A percentile compares a stretch with the other conserved stretches of the same genome.
These are phyloP conservation scores for Adansonia madagascariensis DNA, from an alignment of 441 rosid genomes.

Conservation along the genomic window DNA sequence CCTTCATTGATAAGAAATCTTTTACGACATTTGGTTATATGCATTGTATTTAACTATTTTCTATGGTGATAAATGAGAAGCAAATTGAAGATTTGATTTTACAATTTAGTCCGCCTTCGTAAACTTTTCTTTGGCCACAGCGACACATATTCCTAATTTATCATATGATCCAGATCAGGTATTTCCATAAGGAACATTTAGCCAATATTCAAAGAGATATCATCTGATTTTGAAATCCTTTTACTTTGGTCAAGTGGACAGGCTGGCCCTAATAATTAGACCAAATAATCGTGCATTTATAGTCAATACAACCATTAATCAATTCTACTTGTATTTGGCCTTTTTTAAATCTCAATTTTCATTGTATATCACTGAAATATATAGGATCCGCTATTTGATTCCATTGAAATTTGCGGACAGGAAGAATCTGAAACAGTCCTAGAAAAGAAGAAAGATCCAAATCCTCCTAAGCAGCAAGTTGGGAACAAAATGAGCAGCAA, in stretches of 20 bases:
- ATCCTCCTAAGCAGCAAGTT: conserved; percentile 28
- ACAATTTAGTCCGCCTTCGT: background rate
- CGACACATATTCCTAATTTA: background rate
- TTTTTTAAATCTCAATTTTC: background rate
- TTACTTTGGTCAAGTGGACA: background rate
- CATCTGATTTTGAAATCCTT: background rate
- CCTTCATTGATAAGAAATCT: background rate
- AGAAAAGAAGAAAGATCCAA: conserved; percentile 30
- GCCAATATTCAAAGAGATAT: background rate
- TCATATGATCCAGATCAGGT: background rate
- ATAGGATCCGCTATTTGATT: no score
- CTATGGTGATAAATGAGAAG: no score
- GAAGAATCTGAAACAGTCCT: conserved; percentile 24
- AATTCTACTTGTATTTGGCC: background rate
- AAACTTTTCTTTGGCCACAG: background rate
- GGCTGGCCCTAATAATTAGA: background rate
- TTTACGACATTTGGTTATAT: background rate
- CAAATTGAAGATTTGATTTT: background rate
- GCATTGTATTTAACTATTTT: background rate
- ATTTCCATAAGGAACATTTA: background rate
- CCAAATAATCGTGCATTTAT: background rate
- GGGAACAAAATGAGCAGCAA: conserved; percentile 30
- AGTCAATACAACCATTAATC: background rate
- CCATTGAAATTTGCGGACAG: conserved; percentile 13
- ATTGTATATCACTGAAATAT: no score